phyloP scores from a whole-genome alignment of 208 protist species.

The Leptomonas pyrrhocoris region DNA sequence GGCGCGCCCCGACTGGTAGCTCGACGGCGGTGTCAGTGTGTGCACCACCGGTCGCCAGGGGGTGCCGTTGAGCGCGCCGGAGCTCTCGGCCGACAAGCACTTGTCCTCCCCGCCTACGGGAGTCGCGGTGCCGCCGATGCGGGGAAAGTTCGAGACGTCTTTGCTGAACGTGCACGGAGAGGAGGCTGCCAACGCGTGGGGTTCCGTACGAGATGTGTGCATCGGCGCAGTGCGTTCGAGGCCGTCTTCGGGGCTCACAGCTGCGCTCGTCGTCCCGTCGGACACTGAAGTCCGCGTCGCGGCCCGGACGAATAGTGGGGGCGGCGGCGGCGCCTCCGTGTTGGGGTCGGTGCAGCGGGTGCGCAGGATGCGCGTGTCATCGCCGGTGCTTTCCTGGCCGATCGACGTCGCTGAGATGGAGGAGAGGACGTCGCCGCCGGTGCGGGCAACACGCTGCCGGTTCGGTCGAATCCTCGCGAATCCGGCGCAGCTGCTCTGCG shows the following conservation, averaged over 20 bases:
- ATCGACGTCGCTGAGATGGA: neutral
- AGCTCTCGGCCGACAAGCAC: slow-evolving; percentile 2
- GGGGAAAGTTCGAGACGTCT: neutral
- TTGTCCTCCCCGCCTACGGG: neutral
- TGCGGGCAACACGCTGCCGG: neutral
- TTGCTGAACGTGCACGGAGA: neutral
- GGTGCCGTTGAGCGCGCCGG: neutral
- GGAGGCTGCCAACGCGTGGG: neutral
- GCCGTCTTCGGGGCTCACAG: neutral
- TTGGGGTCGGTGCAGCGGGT: neutral
- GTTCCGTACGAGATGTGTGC: neutral
- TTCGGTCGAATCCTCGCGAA: slow-evolving; percentile 6
- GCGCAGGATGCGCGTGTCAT: neutral
- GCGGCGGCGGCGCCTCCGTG: too few species aligned
- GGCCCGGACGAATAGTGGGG: neutral
- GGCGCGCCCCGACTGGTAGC: slow-evolving; percentile 11
- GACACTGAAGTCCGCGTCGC: neutral
- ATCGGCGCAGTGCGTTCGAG: neutral
- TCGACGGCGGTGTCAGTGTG: slow-evolving; percentile 14
- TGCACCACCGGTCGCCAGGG: slow-evolving; percentile 13
- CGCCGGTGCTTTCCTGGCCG: neutral
- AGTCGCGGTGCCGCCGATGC: neutral
- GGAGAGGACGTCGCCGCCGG: slow-evolving; percentile 2
- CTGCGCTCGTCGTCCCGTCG: too few species aligned
- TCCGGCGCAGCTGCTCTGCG: slow-evolving; percentile 9